Conservation (phyloP, 2,329 filamentous ascomycete species). For the Lachnellula cervina region DNA sequence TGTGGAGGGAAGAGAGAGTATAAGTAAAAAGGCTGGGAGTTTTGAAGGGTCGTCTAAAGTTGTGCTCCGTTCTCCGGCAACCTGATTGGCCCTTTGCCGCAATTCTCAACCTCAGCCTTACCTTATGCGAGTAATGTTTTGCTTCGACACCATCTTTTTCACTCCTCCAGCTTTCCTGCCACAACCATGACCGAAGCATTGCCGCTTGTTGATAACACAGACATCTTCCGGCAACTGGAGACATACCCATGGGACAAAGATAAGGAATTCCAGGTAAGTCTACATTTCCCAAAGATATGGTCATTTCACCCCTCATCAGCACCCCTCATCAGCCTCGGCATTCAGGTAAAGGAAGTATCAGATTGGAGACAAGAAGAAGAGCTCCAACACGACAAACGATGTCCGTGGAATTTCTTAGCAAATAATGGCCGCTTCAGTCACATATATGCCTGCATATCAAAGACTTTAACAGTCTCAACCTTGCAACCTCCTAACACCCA, state of each 20-base stretch:
- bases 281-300: not conserved
- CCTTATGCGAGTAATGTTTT: not conserved
- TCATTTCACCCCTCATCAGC: not conserved
- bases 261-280: constrained; percentile 57
- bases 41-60: not conserved
- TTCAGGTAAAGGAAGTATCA: not conserved
- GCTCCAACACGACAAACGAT: not conserved
- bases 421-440: not conserved
- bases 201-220: constrained; percentile 30
- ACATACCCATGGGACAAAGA: constrained; percentile 64
- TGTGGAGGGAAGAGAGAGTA: constrained; percentile 16
- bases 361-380: not conserved
- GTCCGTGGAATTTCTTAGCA: not conserved
- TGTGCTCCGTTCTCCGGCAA: not conserved
- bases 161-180: constrained; percentile 1
- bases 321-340: constrained; percentile 17
- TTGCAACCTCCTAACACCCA: not conserved
- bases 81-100: constrained; percentile 1
- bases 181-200: constrained; percentile 10
- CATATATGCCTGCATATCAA: not conserved
- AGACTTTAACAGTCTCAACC: not conserved
- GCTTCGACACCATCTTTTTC: not conserved
- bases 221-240: constrained; percentile 57
- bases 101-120: constrained; percentile 7
- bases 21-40: constrained; percentile 20